Percentiles rank a stretch among this genome's conserved stretches.
These are phyloP conservation scores for Candida lessepsii DNA, from an alignment of 805 yeast species.

Conservation along the genomic window DNA sequence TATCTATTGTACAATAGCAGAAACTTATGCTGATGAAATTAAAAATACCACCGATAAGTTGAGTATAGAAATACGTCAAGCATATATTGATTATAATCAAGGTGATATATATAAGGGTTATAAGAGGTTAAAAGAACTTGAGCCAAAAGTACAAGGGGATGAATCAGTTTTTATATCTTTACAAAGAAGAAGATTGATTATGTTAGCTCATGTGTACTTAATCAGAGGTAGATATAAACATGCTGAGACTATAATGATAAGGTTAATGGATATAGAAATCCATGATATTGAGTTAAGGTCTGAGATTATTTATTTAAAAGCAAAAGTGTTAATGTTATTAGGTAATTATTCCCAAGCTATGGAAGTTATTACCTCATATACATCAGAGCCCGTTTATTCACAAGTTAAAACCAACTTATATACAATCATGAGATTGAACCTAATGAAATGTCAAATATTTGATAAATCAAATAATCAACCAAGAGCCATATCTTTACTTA, in stretches of 20 bases:
- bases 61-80: constrained; percentile 38
- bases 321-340: constrained; percentile 30
- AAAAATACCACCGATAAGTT: constrained; percentile 40
- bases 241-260: constrained; percentile 35
- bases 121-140: constrained; percentile 31
- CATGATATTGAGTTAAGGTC: constrained; percentile 30
- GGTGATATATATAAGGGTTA: constrained; percentile 45
- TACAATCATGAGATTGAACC: constrained; percentile 46
- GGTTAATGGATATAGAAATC: constrained; percentile 26
- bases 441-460: constrained; percentile 47
- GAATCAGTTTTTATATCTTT: constrained; percentile 41
- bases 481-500: constrained; percentile 49
- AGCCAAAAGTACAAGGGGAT: constrained; percentile 25
- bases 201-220: constrained; percentile 37
- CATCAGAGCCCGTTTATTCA: constrained; percentile 14
- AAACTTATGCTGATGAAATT: constrained; percentile 28
- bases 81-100: constrained; percentile 31
- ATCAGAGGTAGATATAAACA: constrained; percentile 36
- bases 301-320: constrained; percentile 26
- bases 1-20: constrained; percentile 47
- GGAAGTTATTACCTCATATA: constrained; percentile 22
- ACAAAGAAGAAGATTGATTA: constrained; percentile 39
- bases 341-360: constrained; percentile 32
- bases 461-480: constrained; percentile 43
- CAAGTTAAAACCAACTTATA: constrained; percentile 31